Percentiles rank a stretch among this genome's conserved stretches.
These are phyloP conservation scores for Trichosporon coremiiforme DNA, from an alignment of 1,284 basidiomycete genomes.

Conservation along the genomic window DNA sequence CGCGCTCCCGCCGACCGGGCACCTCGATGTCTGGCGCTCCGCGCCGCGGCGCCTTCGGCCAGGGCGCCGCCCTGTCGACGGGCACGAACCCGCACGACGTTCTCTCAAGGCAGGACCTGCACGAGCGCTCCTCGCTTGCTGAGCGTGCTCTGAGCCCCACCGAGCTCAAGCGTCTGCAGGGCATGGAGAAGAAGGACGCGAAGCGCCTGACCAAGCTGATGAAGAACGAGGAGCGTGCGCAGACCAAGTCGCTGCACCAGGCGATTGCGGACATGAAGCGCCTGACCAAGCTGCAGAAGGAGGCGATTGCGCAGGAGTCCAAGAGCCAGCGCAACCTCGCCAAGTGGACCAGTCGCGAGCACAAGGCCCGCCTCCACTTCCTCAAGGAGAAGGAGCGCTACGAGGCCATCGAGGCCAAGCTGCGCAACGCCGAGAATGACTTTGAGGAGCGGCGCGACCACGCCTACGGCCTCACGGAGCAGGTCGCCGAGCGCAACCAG, in stretches of 20 bases:
- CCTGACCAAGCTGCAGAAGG: conserved; percentile 52
- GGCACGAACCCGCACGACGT: conserved; percentile 55
- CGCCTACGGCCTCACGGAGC: conserved; percentile 49
- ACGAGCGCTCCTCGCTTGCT: conserved; percentile 49
- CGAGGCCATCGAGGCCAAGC: conserved; percentile 52
- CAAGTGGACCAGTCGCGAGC: conserved; percentile 55
- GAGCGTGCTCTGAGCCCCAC: conserved; percentile 46
- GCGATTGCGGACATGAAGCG: conserved; percentile 56
- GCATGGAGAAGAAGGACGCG: conserved; percentile 55
- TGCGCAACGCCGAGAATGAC: conserved; percentile 55
- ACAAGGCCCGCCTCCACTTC: conserved; percentile 56
- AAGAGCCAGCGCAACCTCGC: conserved; percentile 53
- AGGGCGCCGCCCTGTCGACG: conserved; percentile 50
- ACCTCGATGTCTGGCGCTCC: conserved; percentile 32
- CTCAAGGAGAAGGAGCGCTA: conserved; percentile 57
- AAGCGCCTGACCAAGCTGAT: conserved; percentile 55
- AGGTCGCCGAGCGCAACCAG: conserved; percentile 48
- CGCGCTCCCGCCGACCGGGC: conserved; percentile 5
- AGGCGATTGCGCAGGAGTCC: conserved; percentile 54
- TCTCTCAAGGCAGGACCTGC: conserved; percentile 53
- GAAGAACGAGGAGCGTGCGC: conserved; percentile 54
- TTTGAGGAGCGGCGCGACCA: conserved; percentile 55
- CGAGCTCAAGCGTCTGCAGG: conserved; percentile 43
- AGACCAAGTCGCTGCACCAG: conserved; percentile 48
- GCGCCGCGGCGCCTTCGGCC: conserved; percentile 51